Base-by-base conservation (phyloP, 805 yeast genomes). In the Ogataea siamensis region DNA sequence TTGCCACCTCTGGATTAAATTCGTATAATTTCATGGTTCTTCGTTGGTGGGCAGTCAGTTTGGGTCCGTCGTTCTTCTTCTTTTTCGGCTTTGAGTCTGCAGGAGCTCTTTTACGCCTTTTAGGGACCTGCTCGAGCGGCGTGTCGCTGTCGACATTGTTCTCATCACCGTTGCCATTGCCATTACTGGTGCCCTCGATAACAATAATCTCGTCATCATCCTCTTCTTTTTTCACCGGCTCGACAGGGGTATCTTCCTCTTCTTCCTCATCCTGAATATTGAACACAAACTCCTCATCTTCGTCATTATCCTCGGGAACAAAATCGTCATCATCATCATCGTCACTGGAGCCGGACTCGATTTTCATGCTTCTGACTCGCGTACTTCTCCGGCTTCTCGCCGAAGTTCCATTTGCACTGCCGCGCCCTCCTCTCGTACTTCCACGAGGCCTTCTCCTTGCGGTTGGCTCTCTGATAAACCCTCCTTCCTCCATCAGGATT, bases 1-100 rank as follows among this genome's bases (percentile, higher is more conserved):
- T 76, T 43, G 73, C 71, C 37, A 93, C 66, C 38, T 84, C 81
- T 0, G 96, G 96, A 59, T 93, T 98, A 39, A 75, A 69, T 27
- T 76, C 83, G 52, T 72, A 85, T 13, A 93, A 64, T 40, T 74
- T 75, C 25, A 69, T 68, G 1, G 95, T 86, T 54, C 79, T 73
- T 32, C 91, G 67, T 29, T 83, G 80, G 60, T 74, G 83, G 22
- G 80, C 79, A 2, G 88, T 80, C 4, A 80, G 64, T 48, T 73
- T 72, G 9, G 72, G 70, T 21, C 60, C 64, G 9, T 42, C 42
- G 12, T 49, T 49, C 34, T 47, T 51, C 34, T 43, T 39, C 36
- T 50, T 47, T 31, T 47, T 51, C 7, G 35, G 21, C 15, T 38
- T 38, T 6, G 36, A 22, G 5, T 33, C 41, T 7, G 58, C 43